phyloP scores from a whole-genome alignment of 2,329 filamentous ascomycete genomes.

The Rhinocladiella similis region DNA sequence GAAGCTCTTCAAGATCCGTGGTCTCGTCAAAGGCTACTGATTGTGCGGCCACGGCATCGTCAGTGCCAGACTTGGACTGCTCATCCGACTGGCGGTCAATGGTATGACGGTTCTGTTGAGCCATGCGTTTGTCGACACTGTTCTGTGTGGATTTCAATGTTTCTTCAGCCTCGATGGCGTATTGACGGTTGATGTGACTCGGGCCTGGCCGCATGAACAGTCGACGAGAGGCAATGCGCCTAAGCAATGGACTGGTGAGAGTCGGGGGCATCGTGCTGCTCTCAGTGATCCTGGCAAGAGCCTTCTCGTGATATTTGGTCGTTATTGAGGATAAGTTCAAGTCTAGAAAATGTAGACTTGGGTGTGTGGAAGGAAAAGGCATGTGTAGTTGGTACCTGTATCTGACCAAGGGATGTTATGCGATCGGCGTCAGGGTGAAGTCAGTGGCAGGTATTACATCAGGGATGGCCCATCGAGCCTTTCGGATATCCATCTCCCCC shows the following conservation, averaged over 20 bases:
- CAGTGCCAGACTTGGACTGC: conserved; percentile 17
- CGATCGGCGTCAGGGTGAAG: too few relatives aligned
- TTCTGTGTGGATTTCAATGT: background rate
- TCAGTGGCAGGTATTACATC: too few relatives aligned
- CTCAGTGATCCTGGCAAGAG: background rate
- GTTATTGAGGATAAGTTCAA: too few relatives aligned
- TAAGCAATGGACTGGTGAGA: background rate
- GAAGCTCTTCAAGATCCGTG: conserved; percentile 1
- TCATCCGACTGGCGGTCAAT: conserved; percentile 21
- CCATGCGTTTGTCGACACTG: conserved; percentile 7
- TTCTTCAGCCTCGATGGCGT: background rate
- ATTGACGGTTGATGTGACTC: background rate
- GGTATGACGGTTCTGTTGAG: conserved; percentile 9
- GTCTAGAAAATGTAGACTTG: background rate
- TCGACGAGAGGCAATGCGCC: background rate
- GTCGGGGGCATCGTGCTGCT: background rate
- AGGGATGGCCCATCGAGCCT: too few relatives aligned
- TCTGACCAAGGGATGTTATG: too few relatives aligned
- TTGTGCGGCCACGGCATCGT: conserved; percentile 19
- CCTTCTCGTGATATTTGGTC: too few relatives aligned
- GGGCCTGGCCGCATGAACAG: background rate
- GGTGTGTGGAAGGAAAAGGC: too few relatives aligned
- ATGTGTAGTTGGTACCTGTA: too few relatives aligned
- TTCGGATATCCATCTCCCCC: too few relatives aligned
- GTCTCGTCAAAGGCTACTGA: conserved; percentile 1